Base-by-base conservation (phyloP, 2,329 filamentous ascomycete genomes). In the Fusarium compactum region DNA sequence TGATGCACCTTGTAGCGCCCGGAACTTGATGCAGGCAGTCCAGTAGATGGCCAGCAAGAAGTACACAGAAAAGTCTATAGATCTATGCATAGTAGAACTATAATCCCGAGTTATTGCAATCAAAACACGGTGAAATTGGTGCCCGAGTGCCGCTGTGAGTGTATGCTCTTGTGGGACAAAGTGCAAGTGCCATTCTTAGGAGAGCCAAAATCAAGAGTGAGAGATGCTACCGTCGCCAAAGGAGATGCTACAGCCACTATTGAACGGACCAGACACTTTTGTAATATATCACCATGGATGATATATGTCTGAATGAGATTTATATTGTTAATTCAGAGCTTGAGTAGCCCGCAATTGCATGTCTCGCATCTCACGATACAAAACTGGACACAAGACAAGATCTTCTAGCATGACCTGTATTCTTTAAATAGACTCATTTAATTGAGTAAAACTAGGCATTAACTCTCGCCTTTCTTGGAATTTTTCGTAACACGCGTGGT, bases 211-310 rank as follows among this genome's bases (percentile, higher is more conserved):
- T n/a, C 34, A n/a, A 4, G 18, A 38, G 10, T 12, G 34, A n/a
- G 18, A n/a, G 34, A 38, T 12, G 34, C 34, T 6, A 38, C 34
- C 34, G 34, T 38, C 18, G 18, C 34, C 15, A 16, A n/a, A 38
- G 10, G 34, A 38, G 5, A 38, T 38, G 34, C 18, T 38, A 11
- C 34, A 7, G 6, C 6, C 34, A 38, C 34, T n/a, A 12, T 12
- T n/a, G 9, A 38, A 18, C 4, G 18, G 1, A 38, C n/a, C 10
- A n/a, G 34, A 12, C 6, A 12, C 18, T 38, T 7, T 4, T n/a
- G 1, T n/a, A 38, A n/a, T 10, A n/a, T 12, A 7, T 1, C 0
- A n/a, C 7, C 10, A 38, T 18, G 3, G 7, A 10, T 3, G 6
- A 38, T 38, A 1, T n/a, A 18, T 27, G 25, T 38, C 34, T n/a